phyloP scores from a whole-genome alignment of 768 basidiomycete species.

The Terana coerulea region DNA sequence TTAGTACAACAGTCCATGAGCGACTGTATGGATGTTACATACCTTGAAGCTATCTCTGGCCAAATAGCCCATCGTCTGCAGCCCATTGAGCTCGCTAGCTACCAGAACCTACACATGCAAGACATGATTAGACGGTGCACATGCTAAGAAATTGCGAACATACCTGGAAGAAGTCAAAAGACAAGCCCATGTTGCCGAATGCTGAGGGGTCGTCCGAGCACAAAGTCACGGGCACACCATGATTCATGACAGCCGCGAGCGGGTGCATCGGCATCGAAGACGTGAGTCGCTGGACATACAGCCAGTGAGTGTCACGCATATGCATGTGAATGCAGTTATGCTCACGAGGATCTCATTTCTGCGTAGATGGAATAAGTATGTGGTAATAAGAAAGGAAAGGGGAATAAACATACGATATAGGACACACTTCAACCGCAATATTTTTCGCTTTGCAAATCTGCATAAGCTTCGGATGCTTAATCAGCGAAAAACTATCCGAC shows the following conservation, averaged over 20 bases:
- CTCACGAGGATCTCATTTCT: slow-evolving; percentile 73
- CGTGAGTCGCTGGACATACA: slow-evolving; percentile 52
- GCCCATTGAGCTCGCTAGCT: slow-evolving; percentile 61
- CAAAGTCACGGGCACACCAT: slow-evolving; percentile 68
- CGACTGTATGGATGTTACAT: too few relatives aligned
- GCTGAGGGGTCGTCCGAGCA: slow-evolving; percentile 74
- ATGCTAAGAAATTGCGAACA: slow-evolving; percentile 29
- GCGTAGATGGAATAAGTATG: background rate
- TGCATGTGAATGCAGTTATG: background rate
- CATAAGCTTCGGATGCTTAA: slow-evolving; percentile 73
- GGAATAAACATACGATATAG: slow-evolving; percentile 61
- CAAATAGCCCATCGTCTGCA: slow-evolving; percentile 56
- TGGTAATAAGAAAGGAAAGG: slow-evolving; percentile 1
- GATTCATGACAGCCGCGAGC: slow-evolving; percentile 64
- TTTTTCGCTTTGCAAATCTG: slow-evolving; percentile 57
- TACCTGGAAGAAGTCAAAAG: slow-evolving; percentile 78
- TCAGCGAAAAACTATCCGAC: slow-evolving; percentile 61
- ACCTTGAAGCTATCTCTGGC: slow-evolving; percentile 65
- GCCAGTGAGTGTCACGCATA: too few relatives aligned
- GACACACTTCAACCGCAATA: slow-evolving; percentile 73
- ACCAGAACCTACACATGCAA: slow-evolving; percentile 42
- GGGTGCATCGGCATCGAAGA: slow-evolving; percentile 82
- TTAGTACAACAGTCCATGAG: background rate
- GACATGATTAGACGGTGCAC: background rate
- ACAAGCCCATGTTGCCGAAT: slow-evolving; percentile 76